These are phyloP conservation scores for Malassezia yamatoensis DNA, from an alignment of 1,284 basidiomycete genomes.

Conservation along the genomic window DNA sequence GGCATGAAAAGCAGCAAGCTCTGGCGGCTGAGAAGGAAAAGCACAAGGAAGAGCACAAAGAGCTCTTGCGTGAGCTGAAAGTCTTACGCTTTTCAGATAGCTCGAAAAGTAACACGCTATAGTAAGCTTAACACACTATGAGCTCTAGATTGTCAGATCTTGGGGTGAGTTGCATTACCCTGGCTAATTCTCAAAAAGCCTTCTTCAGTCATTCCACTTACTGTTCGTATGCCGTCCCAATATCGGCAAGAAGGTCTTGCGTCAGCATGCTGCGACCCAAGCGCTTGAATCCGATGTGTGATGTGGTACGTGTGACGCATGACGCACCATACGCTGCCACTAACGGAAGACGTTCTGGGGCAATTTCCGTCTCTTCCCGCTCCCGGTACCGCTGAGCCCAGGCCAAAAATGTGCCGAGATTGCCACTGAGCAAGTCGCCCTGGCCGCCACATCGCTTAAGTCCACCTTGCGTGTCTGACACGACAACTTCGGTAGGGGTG, in stretches of 20 bases:
- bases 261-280: constrained; percentile 76
- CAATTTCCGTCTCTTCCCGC: constrained; percentile 54
- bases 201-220: background rate
- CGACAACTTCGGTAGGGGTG: background rate
- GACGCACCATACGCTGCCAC: constrained; percentile 79
- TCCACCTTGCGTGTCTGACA: constrained; percentile 64
- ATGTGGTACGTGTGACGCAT: constrained; percentile 73
- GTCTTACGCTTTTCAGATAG: constrained; percentile 23
- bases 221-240: constrained; percentile 47
- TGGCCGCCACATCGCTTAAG: constrained; percentile 89
- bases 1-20: constrained; percentile 24
- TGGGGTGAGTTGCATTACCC: too few species aligned
- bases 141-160: too few species aligned
- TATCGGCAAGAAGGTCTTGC: constrained; percentile 60
- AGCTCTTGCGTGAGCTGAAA: constrained; percentile 33
- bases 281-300: constrained; percentile 63
- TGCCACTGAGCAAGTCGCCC: constrained; percentile 82
- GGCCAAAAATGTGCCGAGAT: constrained; percentile 75
- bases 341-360: constrained; percentile 56
- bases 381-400: constrained; percentile 87
- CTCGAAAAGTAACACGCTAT: too few species aligned
- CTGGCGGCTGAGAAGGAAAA: constrained; percentile 13
- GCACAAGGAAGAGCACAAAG: constrained; percentile 15
- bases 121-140: too few species aligned
- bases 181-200: background rate